These are phyloP conservation scores for Stromatinia cepivora DNA, from an alignment of 2,329 filamentous ascomycete genomes.

Conservation along the genomic window DNA sequence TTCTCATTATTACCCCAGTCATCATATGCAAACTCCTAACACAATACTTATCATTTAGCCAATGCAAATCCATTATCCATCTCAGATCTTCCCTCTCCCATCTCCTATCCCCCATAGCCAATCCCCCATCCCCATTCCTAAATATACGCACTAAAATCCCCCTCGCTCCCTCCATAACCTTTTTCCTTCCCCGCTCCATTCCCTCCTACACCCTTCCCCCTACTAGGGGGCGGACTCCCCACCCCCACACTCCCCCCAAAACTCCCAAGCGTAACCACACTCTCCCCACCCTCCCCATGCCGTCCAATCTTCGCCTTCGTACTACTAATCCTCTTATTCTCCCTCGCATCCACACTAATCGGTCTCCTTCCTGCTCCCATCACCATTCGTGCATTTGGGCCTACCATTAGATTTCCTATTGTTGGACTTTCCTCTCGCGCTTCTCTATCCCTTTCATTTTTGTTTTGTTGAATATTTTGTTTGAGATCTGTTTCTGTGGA, in stretches of 20 bases:
- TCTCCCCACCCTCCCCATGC: slow-evolving; percentile 20
- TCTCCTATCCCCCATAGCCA: background rate
- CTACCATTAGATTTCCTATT: slow-evolving; percentile 23
- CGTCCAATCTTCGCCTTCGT: slow-evolving; percentile 27
- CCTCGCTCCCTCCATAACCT: background rate
- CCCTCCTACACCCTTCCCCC: background rate
- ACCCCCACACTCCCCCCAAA: background rate
- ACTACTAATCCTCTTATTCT: slow-evolving; percentile 23
- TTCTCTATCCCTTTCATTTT: background rate
- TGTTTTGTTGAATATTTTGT: background rate
- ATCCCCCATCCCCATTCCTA: background rate
- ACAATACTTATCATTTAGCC: background rate
- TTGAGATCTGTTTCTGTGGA: slow-evolving; percentile 28
- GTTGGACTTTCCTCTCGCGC: slow-evolving; percentile 10
- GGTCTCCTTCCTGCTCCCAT: slow-evolving; percentile 31
- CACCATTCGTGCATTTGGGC: slow-evolving; percentile 28
- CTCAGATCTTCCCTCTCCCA: background rate
- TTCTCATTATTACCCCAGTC: background rate
- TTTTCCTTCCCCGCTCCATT: background rate
- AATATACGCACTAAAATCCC: slow-evolving; percentile 17
- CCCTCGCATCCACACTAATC: slow-evolving; percentile 33
- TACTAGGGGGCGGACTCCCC: background rate
- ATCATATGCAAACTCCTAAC: background rate
- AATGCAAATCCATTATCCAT: background rate
- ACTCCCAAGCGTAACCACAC: background rate